Base-by-base conservation (phyloP, 768 basidiomycete species). In the Scleroderma citrinum region DNA sequence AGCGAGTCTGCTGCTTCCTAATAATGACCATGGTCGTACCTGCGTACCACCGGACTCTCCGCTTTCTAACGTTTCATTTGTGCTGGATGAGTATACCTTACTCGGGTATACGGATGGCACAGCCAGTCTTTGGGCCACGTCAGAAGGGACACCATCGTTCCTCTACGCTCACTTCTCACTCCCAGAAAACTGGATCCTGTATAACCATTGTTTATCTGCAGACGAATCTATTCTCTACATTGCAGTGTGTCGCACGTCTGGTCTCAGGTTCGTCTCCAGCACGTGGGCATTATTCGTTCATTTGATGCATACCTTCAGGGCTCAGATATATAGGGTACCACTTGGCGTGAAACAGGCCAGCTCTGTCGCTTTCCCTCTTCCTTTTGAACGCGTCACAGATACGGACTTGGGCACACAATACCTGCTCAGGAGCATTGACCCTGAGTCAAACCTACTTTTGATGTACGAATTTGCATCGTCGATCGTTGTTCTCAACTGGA, bases 401-500 rank as follows among this genome's bases (percentile, higher is more conserved):
- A 56, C 63, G 43, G 43, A 48, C 29, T 44, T 63, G 32, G 21
- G 8, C 2, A 36, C 39, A 17, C 23, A 34, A 16, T 53, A 69
- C 44, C 38, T 59, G 2, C 57, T 74, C n/a, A 63, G 66, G 48
- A 59, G 66, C 26, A 62, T 80, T 34, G 65, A 73, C 7, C 63
- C 69, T 0, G 19, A 30, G 8, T 53, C 58, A 5, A 52, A 65
- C n/a, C 60, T 70, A 21, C 54, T 70, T 24, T 63, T 68, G 5
- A 59, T 71, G 6, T 32, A 46, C 41, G 64, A 66, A 0, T 62
- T 54, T 17, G 56, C 65, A 6, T 58, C 59, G 17, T 49, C 52
- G 4, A 56, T 78, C 20, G 65, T 70, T 34, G 39, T 78, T 30
- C 17, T 76, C n/a, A 62, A 71, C 36, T 76, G 74, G 72, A 54